Evolutionary conservation across 2,329 filamentous ascomycete genomes (phyloP).

Genomic region (Aureobasidium sp.): DNA sequence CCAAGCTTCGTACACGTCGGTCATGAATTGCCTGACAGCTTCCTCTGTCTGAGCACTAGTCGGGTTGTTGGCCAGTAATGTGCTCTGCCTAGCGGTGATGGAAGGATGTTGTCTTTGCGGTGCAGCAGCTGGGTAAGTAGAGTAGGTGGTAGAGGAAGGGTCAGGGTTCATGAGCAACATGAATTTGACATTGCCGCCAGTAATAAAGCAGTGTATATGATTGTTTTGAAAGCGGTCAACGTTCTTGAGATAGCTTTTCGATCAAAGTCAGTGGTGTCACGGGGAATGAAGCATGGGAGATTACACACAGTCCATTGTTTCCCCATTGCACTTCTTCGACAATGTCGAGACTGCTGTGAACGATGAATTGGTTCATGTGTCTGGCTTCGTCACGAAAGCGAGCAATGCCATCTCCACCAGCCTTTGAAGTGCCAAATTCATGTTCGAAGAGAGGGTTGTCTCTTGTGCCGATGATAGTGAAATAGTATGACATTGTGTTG

Average conservation of each 20-base stretch:
- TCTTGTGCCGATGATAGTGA: constrained; percentile 89
- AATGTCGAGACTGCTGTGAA: constrained; percentile 88
- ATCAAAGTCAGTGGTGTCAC: neutral
- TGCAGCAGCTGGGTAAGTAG: constrained; percentile 22
- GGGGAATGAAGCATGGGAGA: neutral
- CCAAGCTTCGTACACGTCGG: constrained; percentile 93
- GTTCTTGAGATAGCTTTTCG: constrained; percentile 78
- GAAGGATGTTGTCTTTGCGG: constrained; percentile 17
- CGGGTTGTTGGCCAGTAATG: constrained; percentile 52
- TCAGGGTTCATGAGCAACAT: constrained; percentile 82
- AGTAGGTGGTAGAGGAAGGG: constrained; percentile 26
- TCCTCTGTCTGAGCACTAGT: constrained; percentile 88
- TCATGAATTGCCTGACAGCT: constrained; percentile 89
- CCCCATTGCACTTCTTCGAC: constrained; percentile 96
- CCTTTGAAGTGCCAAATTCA: constrained; percentile 94
- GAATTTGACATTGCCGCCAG: constrained; percentile 86
- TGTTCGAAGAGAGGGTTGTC: constrained; percentile 96
- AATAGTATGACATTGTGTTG: constrained; percentile 85
- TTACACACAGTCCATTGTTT: constrained; percentile 66
- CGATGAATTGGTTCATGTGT: constrained; percentile 95
- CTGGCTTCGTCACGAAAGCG: constrained; percentile 82
- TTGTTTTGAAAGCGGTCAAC: constrained; percentile 96
- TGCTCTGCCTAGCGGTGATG: constrained; percentile 24
- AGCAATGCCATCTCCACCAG: constrained; percentile 84
- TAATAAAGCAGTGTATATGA: constrained; percentile 91